Conservation (phyloP, 352 stramenopile species). For the Phytopythium montanum region DNA sequence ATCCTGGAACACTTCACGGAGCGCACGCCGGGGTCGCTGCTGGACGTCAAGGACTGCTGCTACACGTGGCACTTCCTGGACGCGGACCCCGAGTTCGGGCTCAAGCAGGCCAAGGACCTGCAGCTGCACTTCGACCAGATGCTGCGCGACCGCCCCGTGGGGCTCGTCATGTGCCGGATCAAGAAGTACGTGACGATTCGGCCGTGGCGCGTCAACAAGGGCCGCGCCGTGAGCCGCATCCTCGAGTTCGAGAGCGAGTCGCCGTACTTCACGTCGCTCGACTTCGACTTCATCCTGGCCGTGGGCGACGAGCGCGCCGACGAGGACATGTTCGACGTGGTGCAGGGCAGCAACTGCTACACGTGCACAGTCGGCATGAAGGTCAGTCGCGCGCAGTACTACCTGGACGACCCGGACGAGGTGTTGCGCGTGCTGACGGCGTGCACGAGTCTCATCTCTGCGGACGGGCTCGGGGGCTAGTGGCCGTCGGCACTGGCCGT, state of each 20-base stretch:
- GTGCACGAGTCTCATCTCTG: conserved; percentile 46
- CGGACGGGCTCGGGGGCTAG: conserved; percentile 3
- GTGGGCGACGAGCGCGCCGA: conserved; percentile 85
- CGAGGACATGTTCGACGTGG: conserved; percentile 90
- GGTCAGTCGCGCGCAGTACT: conserved; percentile 84
- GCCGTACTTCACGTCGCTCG: conserved; percentile 62
- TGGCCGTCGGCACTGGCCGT: neutral
- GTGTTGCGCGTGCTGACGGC: conserved; percentile 72
- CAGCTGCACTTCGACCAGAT: conserved; percentile 90
- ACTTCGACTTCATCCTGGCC: conserved; percentile 86
- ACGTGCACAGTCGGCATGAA: conserved; percentile 87
- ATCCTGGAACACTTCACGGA: conserved; percentile 88
- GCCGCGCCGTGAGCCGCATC: conserved; percentile 76
- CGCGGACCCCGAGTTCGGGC: conserved; percentile 76
- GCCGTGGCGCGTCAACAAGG: conserved; percentile 85
- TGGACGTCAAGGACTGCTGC: conserved; percentile 85
- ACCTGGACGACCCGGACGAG: conserved; percentile 75
- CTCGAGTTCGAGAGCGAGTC: conserved; percentile 81
- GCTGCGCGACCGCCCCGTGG: conserved; percentile 78
- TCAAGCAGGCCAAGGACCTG: conserved; percentile 87
- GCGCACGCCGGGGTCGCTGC: conserved; percentile 76
- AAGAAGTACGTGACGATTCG: conserved; percentile 89
- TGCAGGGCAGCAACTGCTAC: conserved; percentile 88
- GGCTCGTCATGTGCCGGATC: conserved; percentile 85
- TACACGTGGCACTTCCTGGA: conserved; percentile 90